Evolutionary conservation across 2,329 filamentous ascomycete genomes (phyloP), one percentile per base, ranked within the genome.

Genomic region (Pseudogymnoascus sp.): DNA sequence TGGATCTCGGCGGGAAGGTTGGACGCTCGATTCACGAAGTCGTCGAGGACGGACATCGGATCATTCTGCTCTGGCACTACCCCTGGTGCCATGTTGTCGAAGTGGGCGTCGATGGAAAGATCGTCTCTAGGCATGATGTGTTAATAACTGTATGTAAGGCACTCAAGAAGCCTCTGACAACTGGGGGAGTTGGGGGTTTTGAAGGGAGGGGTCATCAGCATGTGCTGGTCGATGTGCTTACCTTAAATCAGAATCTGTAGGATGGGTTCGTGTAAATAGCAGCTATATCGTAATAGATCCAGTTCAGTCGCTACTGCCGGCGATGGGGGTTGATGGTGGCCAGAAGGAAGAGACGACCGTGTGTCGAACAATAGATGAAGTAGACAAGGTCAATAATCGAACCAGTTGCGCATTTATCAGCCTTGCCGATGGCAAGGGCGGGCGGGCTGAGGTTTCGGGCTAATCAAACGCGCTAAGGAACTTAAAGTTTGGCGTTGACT

Each of bases 1-100:
- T 87, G 86, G 64, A 94, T 86, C 75, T 94, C 90, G 66, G 90
- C 88, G 65, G 90, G 90, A 29, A 93, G 80, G 70, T 94, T 94
- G 69, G 89, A 86, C 17, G 89, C 88, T 75, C 78, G 81, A 72
- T 87, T 85, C 72, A 88, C 84, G 80, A 89, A 92, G 74, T 92
- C 88, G 73, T 93, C 89, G 68, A 92, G 83, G 70, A 92, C 86
- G 66, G 88, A 79, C 62, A 87, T 81, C 63, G 84, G 83, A 69
- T 88, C 85, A 73, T 85, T 80, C 64, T 81, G 77, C 72, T 87
- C 85, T 71, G 72, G 69, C 71, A 79, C 81, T 83, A 86, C 86
- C 78, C 79, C 85, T 76, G 81, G 59, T 5, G 58, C 31, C 58
- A 59, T 59, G 13, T 59, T 39, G 35, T 27, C 65, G 48, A 59